phyloP scores from a whole-genome alignment of 164 flowering plant species.

The Annona cherimola region DNA sequence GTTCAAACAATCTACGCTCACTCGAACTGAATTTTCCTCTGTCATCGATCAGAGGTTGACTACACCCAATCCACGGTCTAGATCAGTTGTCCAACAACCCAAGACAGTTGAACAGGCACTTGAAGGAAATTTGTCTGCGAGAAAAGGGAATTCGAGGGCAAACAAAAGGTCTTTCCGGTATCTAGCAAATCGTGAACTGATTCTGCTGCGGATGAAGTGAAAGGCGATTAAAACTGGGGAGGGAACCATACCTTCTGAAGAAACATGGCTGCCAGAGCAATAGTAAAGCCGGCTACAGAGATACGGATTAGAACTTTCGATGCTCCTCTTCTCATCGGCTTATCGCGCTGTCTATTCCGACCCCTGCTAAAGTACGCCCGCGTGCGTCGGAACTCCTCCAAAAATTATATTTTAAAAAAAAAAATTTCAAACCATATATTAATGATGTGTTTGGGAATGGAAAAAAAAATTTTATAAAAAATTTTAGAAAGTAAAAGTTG shows the following conservation, averaged over 20 bases:
- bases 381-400: too few relatives aligned
- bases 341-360: too few relatives aligned
- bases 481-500: too few relatives aligned
- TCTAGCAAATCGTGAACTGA: background rate
- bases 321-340: background rate
- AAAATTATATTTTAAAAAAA: too few relatives aligned
- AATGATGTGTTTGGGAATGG: too few relatives aligned
- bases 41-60: background rate
- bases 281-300: background rate
- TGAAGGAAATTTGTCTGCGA: background rate
- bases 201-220: background rate
- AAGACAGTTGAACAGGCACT: background rate
- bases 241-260: slow-evolving; percentile 45
- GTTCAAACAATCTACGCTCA: background rate
- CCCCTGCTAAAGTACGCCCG: too few relatives aligned
- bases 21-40: background rate
- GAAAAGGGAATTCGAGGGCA: background rate
- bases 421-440: too few relatives aligned
- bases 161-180: background rate
- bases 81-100: background rate
- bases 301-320: background rate
- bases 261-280: slow-evolving; percentile 33
- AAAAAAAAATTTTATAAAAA: too few relatives aligned
- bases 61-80: background rate
- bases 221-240: background rate